A percentile compares a stretch with the other conserved stretches of the same genome.
Evolutionary conservation across 352 stramenopile species (phyloP).

Genomic region (Globisporangium orthogonon): DNA sequence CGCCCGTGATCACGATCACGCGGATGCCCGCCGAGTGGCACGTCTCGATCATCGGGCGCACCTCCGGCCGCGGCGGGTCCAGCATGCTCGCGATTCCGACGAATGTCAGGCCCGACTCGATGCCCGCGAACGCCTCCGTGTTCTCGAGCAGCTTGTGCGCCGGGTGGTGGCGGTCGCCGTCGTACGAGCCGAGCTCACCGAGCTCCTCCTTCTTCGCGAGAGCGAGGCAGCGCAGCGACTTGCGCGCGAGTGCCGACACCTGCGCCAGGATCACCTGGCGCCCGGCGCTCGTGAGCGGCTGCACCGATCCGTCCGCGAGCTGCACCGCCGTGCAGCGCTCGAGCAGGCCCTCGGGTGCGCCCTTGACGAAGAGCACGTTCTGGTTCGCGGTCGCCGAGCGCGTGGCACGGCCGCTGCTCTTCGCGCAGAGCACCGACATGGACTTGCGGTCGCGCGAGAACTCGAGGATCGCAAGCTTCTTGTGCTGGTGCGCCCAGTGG

Average conservation of each 20-base stretch:
- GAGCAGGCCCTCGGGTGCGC: slow-evolving; percentile 95
- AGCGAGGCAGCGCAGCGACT: slow-evolving; percentile 94
- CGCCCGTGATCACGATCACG: slow-evolving; percentile 99
- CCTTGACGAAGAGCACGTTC: slow-evolving; percentile 98
- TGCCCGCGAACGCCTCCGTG: slow-evolving; percentile 88
- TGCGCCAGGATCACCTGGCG: slow-evolving; percentile 86
- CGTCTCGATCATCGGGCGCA: slow-evolving; percentile 92
- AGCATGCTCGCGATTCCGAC: slow-evolving; percentile 97
- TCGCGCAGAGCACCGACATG: slow-evolving; percentile 94
- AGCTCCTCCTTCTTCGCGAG: slow-evolving; percentile 95
- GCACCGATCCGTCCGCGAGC: slow-evolving; percentile 88
- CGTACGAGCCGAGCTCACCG: slow-evolving; percentile 67
- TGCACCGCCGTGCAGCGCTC: slow-evolving; percentile 94
- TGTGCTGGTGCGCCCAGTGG: slow-evolving; percentile 71
- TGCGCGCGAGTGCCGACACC: slow-evolving; percentile 87
- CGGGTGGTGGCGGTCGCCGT: slow-evolving; percentile 80
- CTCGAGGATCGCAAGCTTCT: slow-evolving; percentile 92
- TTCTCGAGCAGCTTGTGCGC: slow-evolving; percentile 77
- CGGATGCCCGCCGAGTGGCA: slow-evolving; percentile 95
- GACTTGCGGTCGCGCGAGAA: slow-evolving; percentile 97
- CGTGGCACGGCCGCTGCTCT: slow-evolving; percentile 41
- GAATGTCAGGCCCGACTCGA: slow-evolving; percentile 96
- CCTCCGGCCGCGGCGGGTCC: slow-evolving; percentile 96
- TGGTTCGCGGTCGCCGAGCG: slow-evolving; percentile 57
- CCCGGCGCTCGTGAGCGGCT: slow-evolving; percentile 88